Evolutionary conservation across 768 basidiomycete species (phyloP).

Genomic region (Kwoniella mangroviensis): DNA sequence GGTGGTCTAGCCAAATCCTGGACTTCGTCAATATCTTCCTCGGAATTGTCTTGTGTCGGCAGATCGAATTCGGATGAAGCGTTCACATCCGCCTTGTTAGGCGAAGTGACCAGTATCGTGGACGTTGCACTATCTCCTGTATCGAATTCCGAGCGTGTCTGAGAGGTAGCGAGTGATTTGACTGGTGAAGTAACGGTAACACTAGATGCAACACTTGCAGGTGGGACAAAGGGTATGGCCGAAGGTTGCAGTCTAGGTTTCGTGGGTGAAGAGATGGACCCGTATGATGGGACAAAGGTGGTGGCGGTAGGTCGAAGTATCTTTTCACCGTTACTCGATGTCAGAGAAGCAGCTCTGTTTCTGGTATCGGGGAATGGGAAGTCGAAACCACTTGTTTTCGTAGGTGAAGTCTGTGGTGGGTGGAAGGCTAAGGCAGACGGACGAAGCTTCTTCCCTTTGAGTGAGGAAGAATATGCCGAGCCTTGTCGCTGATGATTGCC

Average conservation of each 20-base stretch:
- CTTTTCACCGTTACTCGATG: background rate
- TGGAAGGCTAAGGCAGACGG: background rate
- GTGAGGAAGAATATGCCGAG: background rate
- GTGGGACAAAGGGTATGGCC: slow-evolving; percentile 15
- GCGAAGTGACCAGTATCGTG: background rate
- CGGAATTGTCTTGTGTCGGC: background rate
- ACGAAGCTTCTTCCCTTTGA: background rate
- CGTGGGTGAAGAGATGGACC: background rate
- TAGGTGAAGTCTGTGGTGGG: background rate
- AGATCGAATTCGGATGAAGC: background rate
- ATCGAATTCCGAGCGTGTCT: background rate
- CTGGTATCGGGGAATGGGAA: background rate
- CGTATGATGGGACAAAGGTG: background rate
- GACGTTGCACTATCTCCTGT: background rate
- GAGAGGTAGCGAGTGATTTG: background rate
- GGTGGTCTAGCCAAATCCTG: background rate
- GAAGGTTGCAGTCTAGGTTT: slow-evolving; percentile 3
- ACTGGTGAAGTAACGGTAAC: background rate
- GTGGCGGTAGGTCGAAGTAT: background rate
- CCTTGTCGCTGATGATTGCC: background rate
- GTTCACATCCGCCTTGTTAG: background rate
- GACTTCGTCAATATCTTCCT: background rate
- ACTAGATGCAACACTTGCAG: background rate
- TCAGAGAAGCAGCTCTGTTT: background rate
- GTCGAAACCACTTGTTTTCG: background rate